These are phyloP conservation scores for Hydnum rufescens DNA, from an alignment of 768 basidiomycete genomes.

Conservation along the genomic window DNA sequence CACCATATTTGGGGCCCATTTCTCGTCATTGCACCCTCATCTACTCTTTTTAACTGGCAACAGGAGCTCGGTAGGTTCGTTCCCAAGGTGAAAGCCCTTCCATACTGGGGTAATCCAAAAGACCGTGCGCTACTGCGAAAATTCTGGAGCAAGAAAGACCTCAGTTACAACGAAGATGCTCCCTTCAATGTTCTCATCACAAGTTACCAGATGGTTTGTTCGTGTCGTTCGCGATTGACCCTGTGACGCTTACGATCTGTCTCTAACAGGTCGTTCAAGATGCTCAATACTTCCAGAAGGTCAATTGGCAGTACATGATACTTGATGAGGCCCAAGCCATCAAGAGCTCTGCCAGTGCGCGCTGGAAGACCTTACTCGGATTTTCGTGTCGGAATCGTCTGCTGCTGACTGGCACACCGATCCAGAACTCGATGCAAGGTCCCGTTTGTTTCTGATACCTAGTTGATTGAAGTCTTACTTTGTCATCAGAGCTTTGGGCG, in stretches of 20 bases:
- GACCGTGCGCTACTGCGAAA: constrained; percentile 86
- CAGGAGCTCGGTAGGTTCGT: constrained; percentile 95
- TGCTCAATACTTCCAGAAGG: constrained; percentile 91
- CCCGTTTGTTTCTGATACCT: constrained; percentile 11
- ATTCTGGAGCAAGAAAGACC: constrained; percentile 96
- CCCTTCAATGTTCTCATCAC: constrained; percentile 95
- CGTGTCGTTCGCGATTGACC: neutral
- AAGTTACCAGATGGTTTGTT: constrained; percentile 77
- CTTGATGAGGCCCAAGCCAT: constrained; percentile 99
- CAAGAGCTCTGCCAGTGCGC: constrained; percentile 87
- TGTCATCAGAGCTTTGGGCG: constrained; percentile 78
- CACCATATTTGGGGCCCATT: constrained; percentile 99
- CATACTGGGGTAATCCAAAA: constrained; percentile 97
- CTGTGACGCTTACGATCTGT: neutral
- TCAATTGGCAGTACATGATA: constrained; percentile 99
- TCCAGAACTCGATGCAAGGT: constrained; percentile 99
- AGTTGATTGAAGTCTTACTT: neutral
- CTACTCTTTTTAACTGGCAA: constrained; percentile 98
- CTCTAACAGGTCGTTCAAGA: constrained; percentile 65
- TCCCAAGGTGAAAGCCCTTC: constrained; percentile 79
- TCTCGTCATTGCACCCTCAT: constrained; percentile 90
- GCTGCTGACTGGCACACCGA: constrained; percentile 90
- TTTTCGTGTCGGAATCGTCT: constrained; percentile 93
- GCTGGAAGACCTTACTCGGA: constrained; percentile 93
- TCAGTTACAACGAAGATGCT: constrained; percentile 85